A percentile compares a stretch with the other conserved stretches of the same genome.
Conservation (phyloP, 2,329 filamentous ascomycete genomes). For the Paecilomyces sp. region DNA sequence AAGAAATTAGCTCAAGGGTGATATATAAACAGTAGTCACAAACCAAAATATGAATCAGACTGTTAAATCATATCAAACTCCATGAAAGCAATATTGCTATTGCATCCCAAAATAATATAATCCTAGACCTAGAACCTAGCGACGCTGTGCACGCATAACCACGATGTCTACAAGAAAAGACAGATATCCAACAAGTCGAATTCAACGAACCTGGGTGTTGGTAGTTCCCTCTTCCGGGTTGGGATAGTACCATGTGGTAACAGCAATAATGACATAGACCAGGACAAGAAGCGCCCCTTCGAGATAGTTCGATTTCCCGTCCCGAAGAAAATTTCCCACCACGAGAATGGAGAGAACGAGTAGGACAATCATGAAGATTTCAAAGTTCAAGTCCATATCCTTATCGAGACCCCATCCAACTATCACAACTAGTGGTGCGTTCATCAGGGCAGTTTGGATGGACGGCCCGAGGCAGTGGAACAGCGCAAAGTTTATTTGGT, state of each 20-base stretch:
- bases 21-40: background rate
- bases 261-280: constrained; percentile 57
- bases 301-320: constrained; percentile 85
- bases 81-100: background rate
- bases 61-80: background rate
- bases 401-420: constrained; percentile 72
- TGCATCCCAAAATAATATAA: background rate
- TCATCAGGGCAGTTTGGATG: constrained; percentile 83
- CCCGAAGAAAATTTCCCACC: constrained; percentile 78
- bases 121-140: background rate
- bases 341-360: constrained; percentile 78
- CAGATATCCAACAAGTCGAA: background rate
- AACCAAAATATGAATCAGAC: background rate
- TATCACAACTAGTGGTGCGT: constrained; percentile 74
- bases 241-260: constrained; percentile 57
- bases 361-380: constrained; percentile 76
- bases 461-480: constrained; percentile 81
- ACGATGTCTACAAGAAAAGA: background rate
- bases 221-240: constrained; percentile 32
- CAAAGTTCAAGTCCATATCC: constrained; percentile 73
- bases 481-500: constrained; percentile 70
- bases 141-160: background rate
- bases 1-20: background rate
- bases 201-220: constrained; percentile 5
- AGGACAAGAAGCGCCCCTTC: constrained; percentile 73